A percentile compares a stretch with the other conserved stretches of the same genome.
Conservation (phyloP, 192 early-diverging fungal species). For the Coemansia sp. region DNA sequence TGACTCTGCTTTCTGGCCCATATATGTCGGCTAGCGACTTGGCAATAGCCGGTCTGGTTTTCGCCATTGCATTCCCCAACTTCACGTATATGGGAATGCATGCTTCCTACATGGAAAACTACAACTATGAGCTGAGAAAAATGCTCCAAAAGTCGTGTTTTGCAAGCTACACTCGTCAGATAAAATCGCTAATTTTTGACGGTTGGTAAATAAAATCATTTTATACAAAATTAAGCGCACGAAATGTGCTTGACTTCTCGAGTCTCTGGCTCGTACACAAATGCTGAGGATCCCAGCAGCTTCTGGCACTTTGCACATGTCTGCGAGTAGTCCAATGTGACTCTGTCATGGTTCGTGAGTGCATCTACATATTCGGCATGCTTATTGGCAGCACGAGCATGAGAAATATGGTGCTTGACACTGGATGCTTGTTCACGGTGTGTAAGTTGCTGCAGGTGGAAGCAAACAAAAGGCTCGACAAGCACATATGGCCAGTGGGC, state of each 20-base stretch:
- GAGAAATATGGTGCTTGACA: constrained; percentile 14
- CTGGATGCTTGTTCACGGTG: constrained; percentile 5
- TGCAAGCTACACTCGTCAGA: not conserved
- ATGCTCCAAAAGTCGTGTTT: not conserved
- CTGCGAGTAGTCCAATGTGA: constrained; percentile 39
- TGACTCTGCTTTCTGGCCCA: too few relatives aligned
- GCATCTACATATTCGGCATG: constrained; percentile 4
- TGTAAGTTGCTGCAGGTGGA: constrained; percentile 8
- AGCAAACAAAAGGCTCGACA: constrained; percentile 30
- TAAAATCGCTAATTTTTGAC: not conserved
- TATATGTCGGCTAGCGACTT: too few relatives aligned
- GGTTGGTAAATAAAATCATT: constrained; percentile 1
- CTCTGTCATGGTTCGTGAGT: not conserved
- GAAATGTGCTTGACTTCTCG: constrained; percentile 35
- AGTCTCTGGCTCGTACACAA: constrained; percentile 24
- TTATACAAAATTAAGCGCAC: constrained; percentile 10
- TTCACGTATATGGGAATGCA: not conserved
- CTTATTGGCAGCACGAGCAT: constrained; percentile 4
- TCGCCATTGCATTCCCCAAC: constrained; percentile 5
- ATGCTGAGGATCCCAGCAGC: constrained; percentile 46
- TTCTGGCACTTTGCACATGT: constrained; percentile 45
- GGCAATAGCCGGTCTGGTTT: constrained; percentile 1
- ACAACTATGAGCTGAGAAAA: constrained; percentile 1
- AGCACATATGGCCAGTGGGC: constrained; percentile 33
- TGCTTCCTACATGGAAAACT: not conserved